A percentile compares a stretch with the other conserved stretches of the same genome.
Conservation (phyloP, 257 asterid genomes). For the Solanum chmielewskii region DNA sequence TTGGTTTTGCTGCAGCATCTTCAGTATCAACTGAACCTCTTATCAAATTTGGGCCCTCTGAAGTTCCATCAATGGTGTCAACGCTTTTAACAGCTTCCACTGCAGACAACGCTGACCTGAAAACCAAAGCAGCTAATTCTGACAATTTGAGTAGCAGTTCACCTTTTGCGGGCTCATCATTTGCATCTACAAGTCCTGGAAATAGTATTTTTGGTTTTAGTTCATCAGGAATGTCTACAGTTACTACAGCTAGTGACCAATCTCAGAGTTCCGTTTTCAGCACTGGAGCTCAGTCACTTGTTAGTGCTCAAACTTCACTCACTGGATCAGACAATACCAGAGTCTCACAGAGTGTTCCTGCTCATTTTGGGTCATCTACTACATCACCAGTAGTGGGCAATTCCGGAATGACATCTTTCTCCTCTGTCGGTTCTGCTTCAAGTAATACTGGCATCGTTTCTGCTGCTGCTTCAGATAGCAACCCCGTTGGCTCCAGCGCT, state of each 20-base stretch:
- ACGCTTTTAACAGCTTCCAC: conserved; percentile 9
- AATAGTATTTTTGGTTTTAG: conserved; percentile 21
- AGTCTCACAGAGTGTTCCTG: conserved; percentile 12
- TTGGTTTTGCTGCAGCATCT: conserved; percentile 16
- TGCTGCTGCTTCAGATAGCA: background rate
- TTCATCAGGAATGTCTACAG: conserved; percentile 11
- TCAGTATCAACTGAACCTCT: conserved; percentile 11
- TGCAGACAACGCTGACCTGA: conserved; percentile 17
- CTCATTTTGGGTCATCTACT: conserved; percentile 14
- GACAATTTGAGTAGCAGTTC: conserved; percentile 14
- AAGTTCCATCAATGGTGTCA: conserved; percentile 17
- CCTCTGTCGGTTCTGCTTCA: background rate
- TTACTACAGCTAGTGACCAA: background rate
- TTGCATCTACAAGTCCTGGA: conserved; percentile 9
- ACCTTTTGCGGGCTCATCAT: conserved; percentile 14
- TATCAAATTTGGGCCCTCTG: conserved; percentile 26
- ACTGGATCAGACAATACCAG: conserved; percentile 1
- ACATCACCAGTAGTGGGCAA: conserved; percentile 16
- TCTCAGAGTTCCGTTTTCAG: conserved; percentile 27
- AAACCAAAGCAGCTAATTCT: conserved; percentile 9
- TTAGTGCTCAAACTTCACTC: conserved; percentile 9
- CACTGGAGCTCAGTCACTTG: conserved; percentile 19
- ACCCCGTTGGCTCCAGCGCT: background rate
- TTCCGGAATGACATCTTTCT: background rate
- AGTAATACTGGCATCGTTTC: background rate